Evolutionary conservation across 176 grass and related monocot species (phyloP), one percentile per base, ranked within the genome.

Genomic region (Carex scoparia): DNA sequence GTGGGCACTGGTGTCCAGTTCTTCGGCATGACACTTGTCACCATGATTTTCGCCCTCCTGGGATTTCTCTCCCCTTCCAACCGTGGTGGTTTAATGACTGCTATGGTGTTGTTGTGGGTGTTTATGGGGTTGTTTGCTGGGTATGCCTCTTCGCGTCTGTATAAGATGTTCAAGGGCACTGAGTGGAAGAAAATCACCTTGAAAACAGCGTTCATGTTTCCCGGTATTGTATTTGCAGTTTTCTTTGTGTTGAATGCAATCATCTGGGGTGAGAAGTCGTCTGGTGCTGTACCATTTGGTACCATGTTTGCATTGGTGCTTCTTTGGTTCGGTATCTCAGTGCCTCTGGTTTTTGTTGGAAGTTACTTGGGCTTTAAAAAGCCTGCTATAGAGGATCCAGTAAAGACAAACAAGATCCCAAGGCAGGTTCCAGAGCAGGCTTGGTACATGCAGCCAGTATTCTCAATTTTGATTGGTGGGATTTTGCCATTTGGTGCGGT

Each of bases 131-230:
- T 89, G 53, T 89, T 89, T 27, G 88, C 88, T 2, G 88, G 88
- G 16, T 89, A 89, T 27, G 80, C 88, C 19, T 84, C 88, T 49
- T 38, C 84, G 6, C 79, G 88, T 31, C 84, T 89, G 32, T 89
- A 89, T 59, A 89, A 89, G 19, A 89, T 89, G 88, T 86, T 89
- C 79, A 89, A 89, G 76, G 88, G 88, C 4, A 68, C 88, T 44
- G 88, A 89, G 32, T 89, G 88, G 88, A 89, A 89, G 68, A 89
- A 89, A 61, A 89, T 89, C 44, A 89, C 88, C 31, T 81, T 89
- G 68, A 89, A 89, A 84, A 89, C 88, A 68, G 88, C 88, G 13
- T 89, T 89, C 67, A 89, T 89, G 88, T 89, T 89, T 61, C 88
- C 88, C 16, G 88, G 88, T 60, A 79, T 89, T 79, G 84, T 89